Conservation (phyloP, 768 basidiomycete species). For the Podaxis mareebaensis region DNA sequence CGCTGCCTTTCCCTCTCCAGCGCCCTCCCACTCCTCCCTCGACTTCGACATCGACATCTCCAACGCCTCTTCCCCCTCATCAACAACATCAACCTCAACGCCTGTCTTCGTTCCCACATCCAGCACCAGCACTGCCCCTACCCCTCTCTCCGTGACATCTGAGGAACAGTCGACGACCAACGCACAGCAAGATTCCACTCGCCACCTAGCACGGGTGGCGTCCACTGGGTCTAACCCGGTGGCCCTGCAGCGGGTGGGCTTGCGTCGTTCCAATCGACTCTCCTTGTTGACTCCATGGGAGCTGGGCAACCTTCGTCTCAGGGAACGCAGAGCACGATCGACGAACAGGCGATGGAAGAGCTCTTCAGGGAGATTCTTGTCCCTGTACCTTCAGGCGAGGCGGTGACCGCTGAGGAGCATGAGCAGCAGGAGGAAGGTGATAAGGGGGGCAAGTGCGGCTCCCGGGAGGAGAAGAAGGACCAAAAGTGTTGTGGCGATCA, state of each 20-base stretch:
- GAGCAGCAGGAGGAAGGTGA: constrained; percentile 18
- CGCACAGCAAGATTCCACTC: constrained; percentile 64
- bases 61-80: constrained; percentile 27
- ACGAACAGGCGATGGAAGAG: constrained; percentile 68
- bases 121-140: constrained; percentile 23
- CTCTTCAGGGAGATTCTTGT: constrained; percentile 70
- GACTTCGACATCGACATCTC: constrained; percentile 27
- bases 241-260: constrained; percentile 95
- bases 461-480: constrained; percentile 19
- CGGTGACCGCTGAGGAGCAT: constrained; percentile 26
- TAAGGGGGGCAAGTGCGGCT: constrained; percentile 20
- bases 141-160: constrained; percentile 23
- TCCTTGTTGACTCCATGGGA: constrained; percentile 23
- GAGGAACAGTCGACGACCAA: constrained; percentile 27
- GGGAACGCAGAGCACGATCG: constrained; percentile 54
- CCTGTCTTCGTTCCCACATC: constrained; percentile 31
- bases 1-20: constrained; percentile 40
- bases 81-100: constrained; percentile 36
- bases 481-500: constrained; percentile 19
- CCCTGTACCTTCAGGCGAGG: constrained; percentile 43
- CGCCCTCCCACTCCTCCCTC: constrained; percentile 41
- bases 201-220: constrained; percentile 99
- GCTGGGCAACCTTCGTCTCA: constrained; percentile 22
- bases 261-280: constrained; percentile 26
- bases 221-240: constrained; percentile 63